Conservation (phyloP, 1,139 yeast genomes). For the Scheffersomyces stambukii region DNA sequence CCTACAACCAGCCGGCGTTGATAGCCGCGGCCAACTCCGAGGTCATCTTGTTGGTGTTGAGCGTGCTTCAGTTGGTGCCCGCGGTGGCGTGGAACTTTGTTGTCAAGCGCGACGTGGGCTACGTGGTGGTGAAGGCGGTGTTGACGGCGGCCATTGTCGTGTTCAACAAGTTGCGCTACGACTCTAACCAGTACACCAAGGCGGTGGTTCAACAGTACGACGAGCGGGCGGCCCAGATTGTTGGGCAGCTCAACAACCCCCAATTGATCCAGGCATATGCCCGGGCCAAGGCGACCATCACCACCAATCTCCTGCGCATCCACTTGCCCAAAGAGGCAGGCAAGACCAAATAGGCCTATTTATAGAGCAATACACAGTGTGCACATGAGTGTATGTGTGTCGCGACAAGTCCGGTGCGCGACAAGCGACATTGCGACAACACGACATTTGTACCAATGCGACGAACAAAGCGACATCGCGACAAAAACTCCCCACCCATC, state of each 20-base stretch:
- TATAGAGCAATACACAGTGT: too few relatives aligned
- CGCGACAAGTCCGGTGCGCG: too few relatives aligned
- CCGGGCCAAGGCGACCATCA: constrained; percentile 1
- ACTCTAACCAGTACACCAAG: constrained; percentile 39
- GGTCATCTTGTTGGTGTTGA: constrained; percentile 17
- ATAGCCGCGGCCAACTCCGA: constrained; percentile 47
- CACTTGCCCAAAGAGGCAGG: constrained; percentile 8
- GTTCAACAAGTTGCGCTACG: constrained; percentile 45
- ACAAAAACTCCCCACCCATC: not conserved
- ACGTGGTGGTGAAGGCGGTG: too few relatives aligned
- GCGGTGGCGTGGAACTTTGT: constrained; percentile 12
- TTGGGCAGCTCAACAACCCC: constrained; percentile 18
- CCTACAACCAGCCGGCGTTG: constrained; percentile 44
- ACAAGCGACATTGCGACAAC: too few relatives aligned
- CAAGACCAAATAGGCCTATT: constrained; percentile 3
- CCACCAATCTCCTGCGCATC: constrained; percentile 3
- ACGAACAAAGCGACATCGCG: not conserved
- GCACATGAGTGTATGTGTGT: too few relatives aligned
- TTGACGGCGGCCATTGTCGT: constrained; percentile 29
- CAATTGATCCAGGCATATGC: constrained; percentile 12
- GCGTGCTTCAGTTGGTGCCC: constrained; percentile 11
- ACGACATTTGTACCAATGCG: not conserved
- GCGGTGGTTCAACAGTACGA: constrained; percentile 39
- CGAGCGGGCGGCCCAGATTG: constrained; percentile 21
- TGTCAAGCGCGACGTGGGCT: constrained; percentile 18